Conservation (phyloP, 2,329 filamentous ascomycete species). For the Aspergillus pseudonomiae region DNA sequence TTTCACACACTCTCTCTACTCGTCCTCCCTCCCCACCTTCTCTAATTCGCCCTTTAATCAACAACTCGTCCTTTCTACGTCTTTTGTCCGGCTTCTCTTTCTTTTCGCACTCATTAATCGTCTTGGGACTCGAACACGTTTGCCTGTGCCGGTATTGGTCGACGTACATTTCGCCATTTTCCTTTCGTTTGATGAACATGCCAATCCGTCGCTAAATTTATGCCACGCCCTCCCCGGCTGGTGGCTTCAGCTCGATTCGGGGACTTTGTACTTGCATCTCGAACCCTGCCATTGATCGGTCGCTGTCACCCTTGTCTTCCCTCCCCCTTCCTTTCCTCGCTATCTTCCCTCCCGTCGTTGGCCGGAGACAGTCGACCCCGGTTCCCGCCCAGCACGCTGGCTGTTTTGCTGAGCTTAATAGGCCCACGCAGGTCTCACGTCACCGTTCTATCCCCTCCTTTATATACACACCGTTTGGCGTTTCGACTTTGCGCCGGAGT, state of each 20-base stretch:
- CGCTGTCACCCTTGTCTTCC: neutral
- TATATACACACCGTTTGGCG: conserved; percentile 1
- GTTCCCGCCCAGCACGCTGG: conserved; percentile 7
- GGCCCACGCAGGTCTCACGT: conserved; percentile 7
- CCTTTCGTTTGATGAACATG: conserved; percentile 24
- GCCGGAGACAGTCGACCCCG: conserved; percentile 5
- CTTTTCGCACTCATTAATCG: conserved; percentile 4
- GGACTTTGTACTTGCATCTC: conserved; percentile 11
- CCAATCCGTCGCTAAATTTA: conserved; percentile 27
- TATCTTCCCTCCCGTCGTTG: conserved; percentile 12
- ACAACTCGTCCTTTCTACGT: conserved; percentile 2
- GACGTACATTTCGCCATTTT: conserved; percentile 6
- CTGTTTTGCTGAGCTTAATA: conserved; percentile 5
- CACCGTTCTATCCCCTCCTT: conserved; percentile 4
- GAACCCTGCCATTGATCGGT: conserved; percentile 13
- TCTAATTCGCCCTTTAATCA: conserved; percentile 11
- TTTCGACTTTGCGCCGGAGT: conserved; percentile 12
- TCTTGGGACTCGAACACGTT: neutral
- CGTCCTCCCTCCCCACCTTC: conserved; percentile 3
- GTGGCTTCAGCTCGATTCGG: conserved; percentile 21
- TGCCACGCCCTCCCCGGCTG: conserved; percentile 29
- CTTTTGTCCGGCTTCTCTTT: conserved; percentile 4
- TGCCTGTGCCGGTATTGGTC: neutral
- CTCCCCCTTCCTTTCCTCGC: conserved; percentile 15
- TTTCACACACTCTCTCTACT: conserved; percentile 1